phyloP scores from a whole-genome alignment of 73 alveolate species.

The Breviolum minutum region DNA sequence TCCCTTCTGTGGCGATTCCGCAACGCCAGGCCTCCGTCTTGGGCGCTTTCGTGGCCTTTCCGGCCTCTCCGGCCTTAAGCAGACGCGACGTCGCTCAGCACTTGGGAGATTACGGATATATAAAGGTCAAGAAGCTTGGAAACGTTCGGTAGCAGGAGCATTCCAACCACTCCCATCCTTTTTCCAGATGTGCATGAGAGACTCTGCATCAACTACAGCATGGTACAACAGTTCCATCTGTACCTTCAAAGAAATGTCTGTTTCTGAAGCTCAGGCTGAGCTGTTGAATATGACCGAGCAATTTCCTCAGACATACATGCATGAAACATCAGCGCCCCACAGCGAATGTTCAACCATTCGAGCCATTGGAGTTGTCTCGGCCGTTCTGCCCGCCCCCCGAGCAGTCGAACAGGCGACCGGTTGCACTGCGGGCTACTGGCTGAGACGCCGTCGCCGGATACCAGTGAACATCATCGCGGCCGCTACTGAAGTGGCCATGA shows the following conservation, averaged over 20 bases:
- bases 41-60: constrained; percentile 34
- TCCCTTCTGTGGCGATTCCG: background rate
- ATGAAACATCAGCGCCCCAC: constrained; percentile 17
- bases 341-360: constrained; percentile 5
- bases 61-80: constrained; percentile 13
- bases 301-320: constrained; percentile 60
- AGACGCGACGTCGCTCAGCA: too few relatives aligned
- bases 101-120: background rate
- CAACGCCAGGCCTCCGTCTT: background rate
- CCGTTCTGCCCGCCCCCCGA: too few relatives aligned
- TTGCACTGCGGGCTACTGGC: too few relatives aligned
- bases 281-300: constrained; percentile 38
- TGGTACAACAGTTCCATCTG: constrained; percentile 39
- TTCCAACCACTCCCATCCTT: background rate
- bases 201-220: background rate
- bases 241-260: constrained; percentile 33
- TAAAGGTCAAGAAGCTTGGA: background rate
- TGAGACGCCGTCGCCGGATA: background rate
- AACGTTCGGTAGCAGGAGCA: background rate
- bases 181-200: constrained; percentile 13
- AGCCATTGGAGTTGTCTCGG: background rate
- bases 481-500: constrained; percentile 5
- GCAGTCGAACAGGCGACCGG: too few relatives aligned
- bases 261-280: background rate
- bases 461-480: background rate